Conservation (phyloP, 2,329 filamentous ascomycete species). For the Talaromyces amestolkiae region DNA sequence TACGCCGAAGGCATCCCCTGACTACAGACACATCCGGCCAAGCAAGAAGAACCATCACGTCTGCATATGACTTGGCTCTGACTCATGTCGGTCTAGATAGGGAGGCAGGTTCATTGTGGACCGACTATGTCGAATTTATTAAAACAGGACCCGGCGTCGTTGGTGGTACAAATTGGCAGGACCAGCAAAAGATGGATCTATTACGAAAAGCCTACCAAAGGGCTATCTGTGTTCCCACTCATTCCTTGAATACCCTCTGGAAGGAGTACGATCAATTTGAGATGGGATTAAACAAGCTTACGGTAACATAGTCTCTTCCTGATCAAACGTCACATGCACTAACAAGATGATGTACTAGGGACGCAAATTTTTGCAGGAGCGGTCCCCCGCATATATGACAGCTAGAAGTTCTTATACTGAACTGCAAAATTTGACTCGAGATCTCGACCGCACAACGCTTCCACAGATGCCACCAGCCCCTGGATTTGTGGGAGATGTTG, state of each 20-base stretch:
- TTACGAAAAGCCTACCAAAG: constrained; percentile 89
- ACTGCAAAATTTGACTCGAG: constrained; percentile 81
- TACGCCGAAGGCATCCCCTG: constrained; percentile 85
- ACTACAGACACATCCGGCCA: constrained; percentile 72
- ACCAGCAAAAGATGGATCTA: constrained; percentile 96
- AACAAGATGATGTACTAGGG: constrained; percentile 54
- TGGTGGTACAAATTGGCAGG: constrained; percentile 87
- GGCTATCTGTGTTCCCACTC: constrained; percentile 82
- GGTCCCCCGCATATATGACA: constrained; percentile 92
- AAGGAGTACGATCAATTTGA: constrained; percentile 98
- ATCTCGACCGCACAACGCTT: constrained; percentile 72
- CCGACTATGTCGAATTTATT: constrained; percentile 91
- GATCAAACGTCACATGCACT: constrained; percentile 4
- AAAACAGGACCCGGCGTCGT: constrained; percentile 81
- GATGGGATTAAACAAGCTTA: constrained; percentile 87
- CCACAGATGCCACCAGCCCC: constrained; percentile 77
- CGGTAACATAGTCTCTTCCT: constrained; percentile 50
- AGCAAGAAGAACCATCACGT: constrained; percentile 74
- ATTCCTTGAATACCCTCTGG: constrained; percentile 81
- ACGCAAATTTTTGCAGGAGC: constrained; percentile 90
- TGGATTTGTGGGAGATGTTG: constrained; percentile 81
- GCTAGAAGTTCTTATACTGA: constrained; percentile 87
- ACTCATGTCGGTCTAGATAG: constrained; percentile 87
- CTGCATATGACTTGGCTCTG: constrained; percentile 90
- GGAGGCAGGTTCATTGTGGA: constrained; percentile 85